A percentile compares a stretch with the other conserved stretches of the same genome.
phyloP scores from a whole-genome alignment of 148 eudicot species.

The Mesembryanthemum crystallinum region DNA sequence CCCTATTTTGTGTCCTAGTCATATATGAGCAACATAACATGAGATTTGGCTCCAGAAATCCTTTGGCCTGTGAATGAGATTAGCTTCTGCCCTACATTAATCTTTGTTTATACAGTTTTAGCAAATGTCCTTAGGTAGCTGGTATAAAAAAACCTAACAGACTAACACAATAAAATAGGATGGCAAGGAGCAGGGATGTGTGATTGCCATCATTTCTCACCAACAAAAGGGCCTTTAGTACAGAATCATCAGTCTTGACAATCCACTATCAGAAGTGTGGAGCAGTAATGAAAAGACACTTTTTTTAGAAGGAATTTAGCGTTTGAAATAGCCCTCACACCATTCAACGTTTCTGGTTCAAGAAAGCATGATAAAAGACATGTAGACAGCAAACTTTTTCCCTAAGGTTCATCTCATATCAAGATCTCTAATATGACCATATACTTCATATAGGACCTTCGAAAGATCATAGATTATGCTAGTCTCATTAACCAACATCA shows the following conservation, averaged over 20 bases:
- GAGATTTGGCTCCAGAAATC: too few relatives aligned
- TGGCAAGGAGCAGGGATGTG: background rate
- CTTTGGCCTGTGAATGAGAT: background rate
- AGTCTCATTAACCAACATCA: background rate
- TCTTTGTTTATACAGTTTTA: background rate
- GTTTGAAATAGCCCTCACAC: conserved; percentile 16
- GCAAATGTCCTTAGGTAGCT: conserved; percentile 1
- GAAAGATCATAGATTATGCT: background rate
- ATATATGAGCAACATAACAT: too few relatives aligned
- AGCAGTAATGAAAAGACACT: conserved; percentile 11
- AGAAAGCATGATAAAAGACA: conserved; percentile 17
- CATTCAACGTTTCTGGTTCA: background rate
- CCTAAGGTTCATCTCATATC: conserved; percentile 13
- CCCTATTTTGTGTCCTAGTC: too few relatives aligned
- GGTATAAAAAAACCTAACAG: background rate
- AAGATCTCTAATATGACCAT: background rate
- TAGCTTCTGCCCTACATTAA: background rate
- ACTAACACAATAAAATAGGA: background rate
- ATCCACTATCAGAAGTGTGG: conserved; percentile 16
- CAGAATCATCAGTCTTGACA: conserved; percentile 16
- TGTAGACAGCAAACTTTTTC: background rate
- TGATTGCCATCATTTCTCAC: conserved; percentile 13
- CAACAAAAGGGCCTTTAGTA: conserved; percentile 5
- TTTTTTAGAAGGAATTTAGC: conserved; percentile 12
- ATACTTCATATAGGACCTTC: background rate